Evolutionary conservation across 2,329 filamentous ascomycete genomes (phyloP).

Genomic region (Aschersonia sp.): DNA sequence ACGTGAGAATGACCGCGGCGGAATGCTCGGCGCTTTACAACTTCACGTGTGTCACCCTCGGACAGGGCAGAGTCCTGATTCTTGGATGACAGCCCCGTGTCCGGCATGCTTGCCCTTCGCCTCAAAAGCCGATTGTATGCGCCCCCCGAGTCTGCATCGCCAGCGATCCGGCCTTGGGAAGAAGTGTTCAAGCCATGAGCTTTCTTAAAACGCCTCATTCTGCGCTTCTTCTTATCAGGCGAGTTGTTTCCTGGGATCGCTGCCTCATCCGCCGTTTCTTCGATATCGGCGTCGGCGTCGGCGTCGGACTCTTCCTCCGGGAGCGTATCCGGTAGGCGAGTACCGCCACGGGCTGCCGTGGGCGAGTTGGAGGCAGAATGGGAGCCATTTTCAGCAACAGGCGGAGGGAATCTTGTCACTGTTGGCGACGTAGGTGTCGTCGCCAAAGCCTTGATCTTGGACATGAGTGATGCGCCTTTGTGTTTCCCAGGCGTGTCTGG

Average conservation of each 20-base stretch:
- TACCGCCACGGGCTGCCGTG: conserved; percentile 24
- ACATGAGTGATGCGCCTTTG: conserved; percentile 54
- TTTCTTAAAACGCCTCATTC: conserved; percentile 41
- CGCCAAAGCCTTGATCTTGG: conserved; percentile 62
- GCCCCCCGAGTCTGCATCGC: conserved; percentile 25
- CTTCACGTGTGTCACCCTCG: conserved; percentile 59
- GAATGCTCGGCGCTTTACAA: conserved; percentile 32
- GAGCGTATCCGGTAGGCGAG: conserved; percentile 38
- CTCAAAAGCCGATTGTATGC: conserved; percentile 36
- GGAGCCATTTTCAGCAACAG: conserved; percentile 17
- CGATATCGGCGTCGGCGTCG: conserved; percentile 15
- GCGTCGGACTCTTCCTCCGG: conserved; percentile 32
- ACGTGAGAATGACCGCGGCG: conserved; percentile 47
- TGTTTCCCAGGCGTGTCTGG: conserved; percentile 44
- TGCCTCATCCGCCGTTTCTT: conserved; percentile 69
- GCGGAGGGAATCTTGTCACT: conserved; percentile 23
- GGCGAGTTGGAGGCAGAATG: conserved; percentile 34
- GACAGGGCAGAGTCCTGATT: conserved; percentile 50
- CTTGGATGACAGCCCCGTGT: conserved; percentile 26
- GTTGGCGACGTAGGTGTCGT: conserved; percentile 32
- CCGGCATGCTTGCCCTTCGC: conserved; percentile 52
- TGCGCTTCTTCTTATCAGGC: conserved; percentile 43
- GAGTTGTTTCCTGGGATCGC: conserved; percentile 21
- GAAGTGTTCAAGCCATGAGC: conserved; percentile 49
- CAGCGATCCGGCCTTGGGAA: conserved; percentile 37